Evolutionary conservation across 257 asterid species (phyloP), one percentile per base, ranked within the genome.

Genomic region (Marsdenia floribunda): DNA sequence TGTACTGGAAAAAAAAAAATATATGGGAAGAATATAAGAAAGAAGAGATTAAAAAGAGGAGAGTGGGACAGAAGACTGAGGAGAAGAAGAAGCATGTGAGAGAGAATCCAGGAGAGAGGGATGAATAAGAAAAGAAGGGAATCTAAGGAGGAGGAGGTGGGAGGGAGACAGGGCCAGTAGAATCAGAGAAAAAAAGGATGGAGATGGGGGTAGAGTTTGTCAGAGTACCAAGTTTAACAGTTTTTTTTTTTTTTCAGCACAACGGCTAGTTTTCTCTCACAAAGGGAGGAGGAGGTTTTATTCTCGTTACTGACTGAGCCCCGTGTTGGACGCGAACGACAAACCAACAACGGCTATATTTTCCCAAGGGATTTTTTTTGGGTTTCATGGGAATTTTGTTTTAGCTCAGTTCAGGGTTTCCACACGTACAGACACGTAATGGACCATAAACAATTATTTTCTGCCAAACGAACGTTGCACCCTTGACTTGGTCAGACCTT

Each of bases 331-430:
- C 87, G 86, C 84, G 77, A 85, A 71, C 69, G 73, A 60, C 37
- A 44, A 44, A 44, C n/a, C 6, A 37, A 37, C 58, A 88, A 88
- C 93, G 93, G 93, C 93, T 88, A 86, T 57, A 71, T 75, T 61
- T 37, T 13, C 3, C 4, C n/a, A 19, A 29, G 1, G 33, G 33
- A 0, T 29, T 29, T 29, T 29, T 29, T 29, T 29, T 29, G 33
- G 33, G 33, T 55, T 53, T 53, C 59, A 53, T 53, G 59, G 24
- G 59, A 53, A 53, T 14, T 52, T 16, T 53, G 47, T n/a, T 6
- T 53, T 44, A 7, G 49, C 49, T 44, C 8, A 44, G 53, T 21
- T 16, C 26, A 15, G 71, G 6, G 72, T 37, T 49, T 70, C 54
- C 74, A 68, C 71, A 3, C 21, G 24, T 0, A 44, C 49, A 44